Conservation (phyloP, 257 asterid genomes). For the Solanum gracilifrons region DNA sequence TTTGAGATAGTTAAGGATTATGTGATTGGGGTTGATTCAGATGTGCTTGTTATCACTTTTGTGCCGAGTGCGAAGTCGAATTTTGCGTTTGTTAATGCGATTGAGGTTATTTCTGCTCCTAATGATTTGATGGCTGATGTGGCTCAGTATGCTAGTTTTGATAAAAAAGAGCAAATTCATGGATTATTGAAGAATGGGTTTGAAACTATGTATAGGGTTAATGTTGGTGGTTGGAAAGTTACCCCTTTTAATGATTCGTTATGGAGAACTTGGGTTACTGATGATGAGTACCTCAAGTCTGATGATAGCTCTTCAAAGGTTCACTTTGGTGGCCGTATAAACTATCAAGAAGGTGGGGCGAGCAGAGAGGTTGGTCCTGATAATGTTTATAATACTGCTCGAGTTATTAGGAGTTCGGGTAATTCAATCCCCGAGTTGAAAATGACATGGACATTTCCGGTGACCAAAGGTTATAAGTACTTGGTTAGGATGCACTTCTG, state of each 20-base stretch:
- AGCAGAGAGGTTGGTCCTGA: conserved; percentile 91
- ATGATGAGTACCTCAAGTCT: conserved; percentile 37
- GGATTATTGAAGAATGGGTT: conserved; percentile 59
- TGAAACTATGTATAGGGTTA: conserved; percentile 73
- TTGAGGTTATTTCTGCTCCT: conserved; percentile 85
- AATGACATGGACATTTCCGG: conserved; percentile 59
- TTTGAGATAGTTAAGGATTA: conserved; percentile 56
- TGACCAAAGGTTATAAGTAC: conserved; percentile 46
- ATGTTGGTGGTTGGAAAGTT: conserved; percentile 80
- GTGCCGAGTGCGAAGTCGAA: conserved; percentile 38
- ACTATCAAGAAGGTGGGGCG: conserved; percentile 61
- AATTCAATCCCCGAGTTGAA: conserved; percentile 30
- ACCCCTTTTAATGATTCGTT: conserved; percentile 91
- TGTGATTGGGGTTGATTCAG: conserved; percentile 39
- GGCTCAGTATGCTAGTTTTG: conserved; percentile 36
- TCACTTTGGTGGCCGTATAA: conserved; percentile 56
- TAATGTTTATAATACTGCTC: conserved; percentile 68
- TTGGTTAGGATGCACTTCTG: conserved; percentile 86
- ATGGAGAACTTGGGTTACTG: conserved; percentile 88
- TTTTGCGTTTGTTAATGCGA: conserved; percentile 64
- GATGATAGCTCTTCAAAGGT: conserved; percentile 20
- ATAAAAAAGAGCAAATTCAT: conserved; percentile 33
- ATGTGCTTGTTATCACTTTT: conserved; percentile 38
- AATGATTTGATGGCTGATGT: conserved; percentile 60
- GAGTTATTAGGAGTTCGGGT: conserved; percentile 50